Conservation (phyloP, 148 eudicot genomes). For the Rhododendron molle region DNA sequence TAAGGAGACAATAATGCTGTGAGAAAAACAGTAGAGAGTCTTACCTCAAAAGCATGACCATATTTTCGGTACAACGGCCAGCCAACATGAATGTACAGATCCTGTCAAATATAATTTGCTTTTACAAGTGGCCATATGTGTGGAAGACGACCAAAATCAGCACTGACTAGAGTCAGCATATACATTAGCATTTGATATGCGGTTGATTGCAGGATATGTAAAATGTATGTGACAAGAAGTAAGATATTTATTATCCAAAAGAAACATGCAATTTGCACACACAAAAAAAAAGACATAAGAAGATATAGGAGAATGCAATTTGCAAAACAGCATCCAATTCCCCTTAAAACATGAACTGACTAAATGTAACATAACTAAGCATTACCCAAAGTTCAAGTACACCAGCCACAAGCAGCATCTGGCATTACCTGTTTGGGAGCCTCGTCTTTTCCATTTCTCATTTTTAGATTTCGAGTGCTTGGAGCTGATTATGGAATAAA, state of each 20-base stretch:
- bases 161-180: neutral
- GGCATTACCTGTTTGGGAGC: too few relatives aligned
- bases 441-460: too few relatives aligned
- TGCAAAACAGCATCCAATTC: neutral
- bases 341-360: neutral
- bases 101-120: constrained; percentile 43
- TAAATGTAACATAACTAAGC: neutral
- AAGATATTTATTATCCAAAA: neutral
- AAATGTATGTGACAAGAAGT: neutral
- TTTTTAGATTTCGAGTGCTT: too few relatives aligned
- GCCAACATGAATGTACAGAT: constrained; percentile 74
- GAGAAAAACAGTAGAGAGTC: neutral
- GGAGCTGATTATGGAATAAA: too few relatives aligned
- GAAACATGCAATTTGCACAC: neutral
- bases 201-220: neutral
- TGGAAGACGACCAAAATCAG: constrained; percentile 7
- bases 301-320: neutral
- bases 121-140: constrained; percentile 2
- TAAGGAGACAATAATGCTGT: neutral
- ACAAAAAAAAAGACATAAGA: neutral
- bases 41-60: constrained; percentile 97
- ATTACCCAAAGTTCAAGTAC: neutral
- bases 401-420: neutral
- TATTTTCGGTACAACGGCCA: constrained; percentile 95
- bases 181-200: neutral